phyloP scores from a whole-genome alignment of 805 yeast genomes.

The Lachancea thermotolerans region DNA sequence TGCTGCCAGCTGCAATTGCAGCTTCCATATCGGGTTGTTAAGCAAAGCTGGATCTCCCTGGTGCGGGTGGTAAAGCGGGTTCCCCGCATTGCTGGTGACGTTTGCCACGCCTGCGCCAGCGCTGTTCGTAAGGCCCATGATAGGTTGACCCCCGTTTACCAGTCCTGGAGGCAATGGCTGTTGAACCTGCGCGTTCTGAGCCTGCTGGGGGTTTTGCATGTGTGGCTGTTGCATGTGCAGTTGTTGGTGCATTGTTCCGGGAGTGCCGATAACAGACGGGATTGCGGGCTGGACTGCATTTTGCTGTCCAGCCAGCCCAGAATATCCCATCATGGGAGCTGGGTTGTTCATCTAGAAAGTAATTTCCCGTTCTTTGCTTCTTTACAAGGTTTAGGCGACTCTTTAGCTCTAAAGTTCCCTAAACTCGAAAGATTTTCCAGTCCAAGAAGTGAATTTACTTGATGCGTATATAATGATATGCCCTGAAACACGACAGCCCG shows the following conservation, averaged over 20 bases:
- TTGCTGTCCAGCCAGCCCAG: slow-evolving; percentile 9
- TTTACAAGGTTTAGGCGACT: neutral
- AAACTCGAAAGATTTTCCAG: slow-evolving; percentile 6
- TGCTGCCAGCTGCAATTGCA: slow-evolving; percentile 30
- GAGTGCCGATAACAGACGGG: slow-evolving; percentile 10
- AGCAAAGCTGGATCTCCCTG: slow-evolving; percentile 27
- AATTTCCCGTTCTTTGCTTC: neutral
- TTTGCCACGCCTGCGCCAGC: neutral
- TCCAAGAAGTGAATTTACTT: neutral
- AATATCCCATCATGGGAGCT: slow-evolving; percentile 8
- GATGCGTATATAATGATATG: too few species aligned
- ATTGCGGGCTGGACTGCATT: slow-evolving; percentile 5
- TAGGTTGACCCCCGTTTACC: neutral
- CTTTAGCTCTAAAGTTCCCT: neutral
- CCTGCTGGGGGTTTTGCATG: slow-evolving; percentile 17
- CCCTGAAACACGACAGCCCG: too few species aligned
- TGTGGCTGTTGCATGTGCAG: slow-evolving; percentile 8
- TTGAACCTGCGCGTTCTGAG: slow-evolving; percentile 10
- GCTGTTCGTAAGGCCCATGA: neutral
- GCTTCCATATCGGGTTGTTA: slow-evolving; percentile 32
- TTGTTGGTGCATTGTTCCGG: slow-evolving; percentile 8
- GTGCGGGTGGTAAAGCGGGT: slow-evolving; percentile 32
- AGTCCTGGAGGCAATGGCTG: slow-evolving; percentile 7
- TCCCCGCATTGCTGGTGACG: slow-evolving; percentile 20
- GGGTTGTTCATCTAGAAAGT: slow-evolving; percentile 7